Evolutionary conservation across 176 grass and related monocot species (phyloP).

Genomic region (Pontederia crassipes): DNA sequence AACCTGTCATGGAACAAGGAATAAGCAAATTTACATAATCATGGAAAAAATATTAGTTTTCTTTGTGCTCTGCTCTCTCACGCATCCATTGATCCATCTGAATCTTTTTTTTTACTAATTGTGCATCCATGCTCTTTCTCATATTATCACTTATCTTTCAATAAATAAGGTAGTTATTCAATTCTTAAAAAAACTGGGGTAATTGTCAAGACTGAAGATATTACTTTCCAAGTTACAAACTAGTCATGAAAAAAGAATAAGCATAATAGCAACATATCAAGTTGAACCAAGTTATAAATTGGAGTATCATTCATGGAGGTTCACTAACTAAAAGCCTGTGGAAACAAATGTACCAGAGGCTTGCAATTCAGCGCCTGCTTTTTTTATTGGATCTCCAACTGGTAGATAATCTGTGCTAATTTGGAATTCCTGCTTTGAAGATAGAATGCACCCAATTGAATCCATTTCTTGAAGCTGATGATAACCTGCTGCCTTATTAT

Average conservation of each 20-base stretch:
- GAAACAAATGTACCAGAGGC: slow-evolving; percentile 28
- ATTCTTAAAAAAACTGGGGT: too few relatives aligned
- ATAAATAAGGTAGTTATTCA: too few relatives aligned
- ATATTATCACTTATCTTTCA: too few relatives aligned
- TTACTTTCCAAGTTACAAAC: too few relatives aligned
- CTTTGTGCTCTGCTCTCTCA: too few relatives aligned
- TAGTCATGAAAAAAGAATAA: too few relatives aligned
- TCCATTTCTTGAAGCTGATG: not conserved
- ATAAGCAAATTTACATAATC: not conserved
- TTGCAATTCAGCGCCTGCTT: slow-evolving; percentile 28
- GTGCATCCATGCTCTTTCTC: too few relatives aligned
- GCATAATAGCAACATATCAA: too few relatives aligned
- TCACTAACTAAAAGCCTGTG: not conserved
- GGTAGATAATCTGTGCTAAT: slow-evolving; percentile 16
- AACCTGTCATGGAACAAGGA: not conserved
- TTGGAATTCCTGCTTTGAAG: slow-evolving; percentile 23
- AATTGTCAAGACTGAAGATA: too few relatives aligned
- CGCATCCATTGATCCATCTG: too few relatives aligned
- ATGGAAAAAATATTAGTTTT: not conserved
- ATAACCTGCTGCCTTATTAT: not conserved
- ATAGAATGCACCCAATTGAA: not conserved
- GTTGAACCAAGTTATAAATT: not conserved
- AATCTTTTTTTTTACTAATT: too few relatives aligned
- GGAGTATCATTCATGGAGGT: not conserved
- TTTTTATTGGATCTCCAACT: slow-evolving; percentile 27